Base-by-base conservation (phyloP, 2,329 filamentous ascomycete species). In the Orbilia oligospora region DNA sequence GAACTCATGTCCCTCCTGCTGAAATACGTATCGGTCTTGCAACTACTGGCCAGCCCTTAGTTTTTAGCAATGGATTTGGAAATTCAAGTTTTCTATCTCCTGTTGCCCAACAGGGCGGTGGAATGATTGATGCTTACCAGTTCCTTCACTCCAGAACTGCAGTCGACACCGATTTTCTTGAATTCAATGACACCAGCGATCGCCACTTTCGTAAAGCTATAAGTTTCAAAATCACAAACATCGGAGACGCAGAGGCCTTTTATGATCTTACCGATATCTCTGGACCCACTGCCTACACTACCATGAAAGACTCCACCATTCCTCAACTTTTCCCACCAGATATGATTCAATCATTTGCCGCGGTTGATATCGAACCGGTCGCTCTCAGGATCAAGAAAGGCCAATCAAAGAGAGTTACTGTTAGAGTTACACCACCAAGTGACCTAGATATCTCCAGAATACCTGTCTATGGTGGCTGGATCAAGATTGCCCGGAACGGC, bases 91-190 rank as follows among this genome's bases (percentile, higher is more conserved):
- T 46, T 12, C 14, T 46, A 2, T 86, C 82, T 0, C 88, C 90
- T 0, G 87, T 90, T 12, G 83, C 87, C 1, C 90, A 91, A 81
- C 88, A 90, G 81, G 90, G 90, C 8, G 87, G 84, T 30, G 90
- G 90, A 38, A 84, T 91, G 14, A 84, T 91, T 58, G 88, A 90
- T 80, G 89, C 88, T 3, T 87, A 87, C 79, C 87, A 90, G 71
- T 88, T 89, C 2, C 88, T 89, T 4, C 86, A 88, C 80, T 84
- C 87, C 14, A 88, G 86, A 1, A 87, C 87, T 1, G 81, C 88
- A 12, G 84, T 91, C 20, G 87, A 86, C 80, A 86, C 86, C 6
- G 88, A 88, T n/a, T 88, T 87, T 82, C 83, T 91, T 14, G 86
- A 88, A 1, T 90, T 91, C 84, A 91, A 91, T 82, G 90, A 91